A percentile compares a stretch with the other conserved stretches of the same genome.
These are phyloP conservation scores for Suillus bovinus DNA, from an alignment of 768 basidiomycete species.

Conservation along the genomic window DNA sequence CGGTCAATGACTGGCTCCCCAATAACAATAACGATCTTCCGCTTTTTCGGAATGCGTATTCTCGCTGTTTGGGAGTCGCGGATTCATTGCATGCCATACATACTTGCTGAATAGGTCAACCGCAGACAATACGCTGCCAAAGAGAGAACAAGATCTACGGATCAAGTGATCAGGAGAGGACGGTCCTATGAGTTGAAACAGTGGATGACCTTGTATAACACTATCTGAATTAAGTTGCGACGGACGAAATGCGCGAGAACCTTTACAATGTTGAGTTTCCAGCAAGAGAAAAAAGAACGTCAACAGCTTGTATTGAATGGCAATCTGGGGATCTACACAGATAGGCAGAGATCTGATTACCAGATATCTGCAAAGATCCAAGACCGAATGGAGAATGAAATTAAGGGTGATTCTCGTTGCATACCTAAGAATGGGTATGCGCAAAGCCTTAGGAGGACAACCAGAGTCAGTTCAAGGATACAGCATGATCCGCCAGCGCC, in stretches of 20 bases:
- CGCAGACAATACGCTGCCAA: neutral
- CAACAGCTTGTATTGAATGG: neutral
- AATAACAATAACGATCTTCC: neutral
- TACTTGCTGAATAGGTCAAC: neutral
- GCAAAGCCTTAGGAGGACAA: neutral
- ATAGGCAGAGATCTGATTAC: neutral
- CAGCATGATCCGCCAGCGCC: neutral
- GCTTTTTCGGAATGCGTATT: neutral
- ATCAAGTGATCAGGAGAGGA: neutral
- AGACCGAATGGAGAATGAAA: neutral
- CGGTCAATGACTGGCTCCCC: neutral
- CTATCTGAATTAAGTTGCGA: neutral
- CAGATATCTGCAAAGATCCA: neutral
- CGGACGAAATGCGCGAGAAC: neutral
- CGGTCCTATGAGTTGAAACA: neutral
- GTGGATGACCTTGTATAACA: neutral
- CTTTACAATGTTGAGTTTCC: neutral
- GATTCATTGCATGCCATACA: neutral
- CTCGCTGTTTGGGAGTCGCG: neutral
- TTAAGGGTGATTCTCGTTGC: neutral
- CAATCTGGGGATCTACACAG: neutral
- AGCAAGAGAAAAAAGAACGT: neutral
- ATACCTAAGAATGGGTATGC: neutral
- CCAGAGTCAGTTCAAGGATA: neutral
- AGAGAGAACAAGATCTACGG: neutral